Base-by-base conservation (phyloP, 345 rosid species). In the Trapa bicornis region DNA sequence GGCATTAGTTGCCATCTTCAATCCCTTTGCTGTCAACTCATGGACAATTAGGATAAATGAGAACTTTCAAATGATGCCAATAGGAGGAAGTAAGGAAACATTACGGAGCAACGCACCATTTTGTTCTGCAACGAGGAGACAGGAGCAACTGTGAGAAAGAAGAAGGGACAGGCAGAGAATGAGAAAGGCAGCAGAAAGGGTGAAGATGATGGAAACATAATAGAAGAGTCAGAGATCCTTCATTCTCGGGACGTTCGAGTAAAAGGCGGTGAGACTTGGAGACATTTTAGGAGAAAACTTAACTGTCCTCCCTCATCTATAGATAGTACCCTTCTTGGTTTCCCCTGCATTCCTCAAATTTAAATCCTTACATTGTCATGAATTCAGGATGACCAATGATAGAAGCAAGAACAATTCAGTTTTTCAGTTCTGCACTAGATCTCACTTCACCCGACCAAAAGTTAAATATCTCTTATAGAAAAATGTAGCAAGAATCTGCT, bases 101-200 rank as follows among this genome's bases (percentile, higher is more conserved):
- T 16, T 47, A 42, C n/a, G n/a, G 56, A 70, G 56, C 36, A 33
- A 43, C 79, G 53, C 77, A 87, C 92, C 92, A 87, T 87, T 79
- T 76, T 83, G 87, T 7, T 66, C 53, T 68, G 50, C 64, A 39
- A 66, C 10, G 72, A 78, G 78, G 78, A 71, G 76, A 69, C 58
- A 52, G 66, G 43, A 71, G 65, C 67, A 65, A 60, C 43, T 72
- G 58, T 64, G 65, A 47, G 38, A 71, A 39, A 41, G 43, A 41
- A 22, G 29, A 22, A 22, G 29, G 29, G 29, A 22, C 29, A 22
- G 43, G 7, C 43, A 41, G 74, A 68, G 68, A 77, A 68, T 72
- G 69, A 73, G 41, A 73, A 67, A 64, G 70, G 37, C 63, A 32
- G 71, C 41, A 57, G 68, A 58, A 68, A 72, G 78, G 74, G 74